Conservation (phyloP, 192 early-diverging fungal genomes). For the Rhizophagus sp. region DNA sequence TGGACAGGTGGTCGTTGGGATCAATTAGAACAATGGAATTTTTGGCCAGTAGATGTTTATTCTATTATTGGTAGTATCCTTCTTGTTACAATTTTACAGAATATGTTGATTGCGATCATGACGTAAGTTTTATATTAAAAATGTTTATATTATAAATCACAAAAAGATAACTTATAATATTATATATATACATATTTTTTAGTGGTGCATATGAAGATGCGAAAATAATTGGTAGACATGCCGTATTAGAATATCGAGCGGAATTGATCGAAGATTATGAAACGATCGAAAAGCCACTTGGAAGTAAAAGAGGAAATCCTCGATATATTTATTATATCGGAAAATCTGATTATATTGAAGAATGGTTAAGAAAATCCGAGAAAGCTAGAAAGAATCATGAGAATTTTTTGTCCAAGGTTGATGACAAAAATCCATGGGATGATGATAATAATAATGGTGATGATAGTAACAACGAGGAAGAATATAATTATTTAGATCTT, state of each 20-base stretch:
- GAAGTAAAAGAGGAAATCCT: background rate
- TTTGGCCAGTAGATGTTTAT: constrained; percentile 12
- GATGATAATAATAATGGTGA: background rate
- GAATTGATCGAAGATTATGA: constrained; percentile 16
- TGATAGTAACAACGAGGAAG: too few species aligned
- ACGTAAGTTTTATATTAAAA: background rate
- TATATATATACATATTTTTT: background rate
- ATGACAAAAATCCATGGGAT: background rate
- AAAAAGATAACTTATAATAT: background rate
- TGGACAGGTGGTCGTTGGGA: constrained; percentile 26
- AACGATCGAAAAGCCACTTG: background rate
- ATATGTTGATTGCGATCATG: constrained; percentile 24
- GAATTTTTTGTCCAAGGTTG: background rate
- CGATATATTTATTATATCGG: constrained; percentile 10
- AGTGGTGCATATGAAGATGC: background rate
- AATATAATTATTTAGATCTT: too few species aligned
- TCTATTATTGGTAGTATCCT: constrained; percentile 10
- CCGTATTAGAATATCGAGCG: background rate
- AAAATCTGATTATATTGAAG: background rate
- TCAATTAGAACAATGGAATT: constrained; percentile 21
- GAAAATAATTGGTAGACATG: background rate
- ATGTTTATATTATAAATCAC: background rate
- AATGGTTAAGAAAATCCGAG: background rate
- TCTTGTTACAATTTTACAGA: constrained; percentile 10
- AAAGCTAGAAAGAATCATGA: background rate